Conservation (phyloP, 495 filamentous ascomycete genomes). For the Lasiosphaeris hirsuta region DNA sequence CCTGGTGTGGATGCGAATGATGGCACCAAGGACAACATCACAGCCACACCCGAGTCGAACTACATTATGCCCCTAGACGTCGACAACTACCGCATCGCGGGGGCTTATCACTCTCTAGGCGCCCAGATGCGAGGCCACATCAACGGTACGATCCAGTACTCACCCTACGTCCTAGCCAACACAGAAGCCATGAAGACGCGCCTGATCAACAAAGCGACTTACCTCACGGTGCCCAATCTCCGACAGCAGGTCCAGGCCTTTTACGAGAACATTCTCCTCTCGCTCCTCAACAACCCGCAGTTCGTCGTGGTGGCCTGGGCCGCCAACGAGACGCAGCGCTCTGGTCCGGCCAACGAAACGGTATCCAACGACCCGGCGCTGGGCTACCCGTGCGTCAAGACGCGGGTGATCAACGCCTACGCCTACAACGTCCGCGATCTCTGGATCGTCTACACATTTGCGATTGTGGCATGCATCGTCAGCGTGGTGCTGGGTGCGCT, state of each 20-base stretch:
- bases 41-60: constrained; percentile 20
- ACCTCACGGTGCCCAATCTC: constrained; percentile 19
- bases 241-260: constrained; percentile 12
- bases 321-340: constrained; percentile 5
- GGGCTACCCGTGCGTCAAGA: constrained; percentile 25
- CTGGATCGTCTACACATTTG: constrained; percentile 28
- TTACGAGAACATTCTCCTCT: constrained; percentile 31
- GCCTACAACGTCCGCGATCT: constrained; percentile 23
- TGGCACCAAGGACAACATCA: constrained; percentile 24
- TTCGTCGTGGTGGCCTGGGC: constrained; percentile 29
- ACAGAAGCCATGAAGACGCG: constrained; percentile 18
- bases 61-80: constrained; percentile 24
- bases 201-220: constrained; percentile 23
- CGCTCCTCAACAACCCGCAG: constrained; percentile 26
- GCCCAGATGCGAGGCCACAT: constrained; percentile 16
- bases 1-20: constrained; percentile 15
- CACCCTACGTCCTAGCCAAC: constrained; percentile 14
- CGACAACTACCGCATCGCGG: constrained; percentile 20
- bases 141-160: constrained; percentile 19
- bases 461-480: constrained; percentile 15
- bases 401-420: constrained; percentile 24
- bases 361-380: constrained; percentile 1
- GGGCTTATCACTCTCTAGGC: constrained; percentile 27
- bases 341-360: constrained; percentile 10
- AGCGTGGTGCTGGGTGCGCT: constrained; percentile 23